Conservation (phyloP, 768 basidiomycete genomes). For the Mycena belliarum region DNA sequence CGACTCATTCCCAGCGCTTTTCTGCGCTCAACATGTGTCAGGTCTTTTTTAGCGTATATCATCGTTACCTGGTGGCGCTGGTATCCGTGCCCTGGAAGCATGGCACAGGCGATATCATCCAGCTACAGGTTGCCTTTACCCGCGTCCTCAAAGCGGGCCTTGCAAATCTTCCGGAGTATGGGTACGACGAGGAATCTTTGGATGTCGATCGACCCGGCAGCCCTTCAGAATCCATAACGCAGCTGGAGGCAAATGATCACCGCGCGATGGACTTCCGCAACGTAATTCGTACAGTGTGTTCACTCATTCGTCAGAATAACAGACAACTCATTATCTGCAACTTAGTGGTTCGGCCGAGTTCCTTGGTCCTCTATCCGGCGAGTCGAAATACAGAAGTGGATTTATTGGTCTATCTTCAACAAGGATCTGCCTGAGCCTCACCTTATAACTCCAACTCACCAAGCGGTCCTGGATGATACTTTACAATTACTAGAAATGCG, state of each 20-base stretch:
- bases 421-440: slow-evolving; percentile 56
- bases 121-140: slow-evolving; percentile 59
- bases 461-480: slow-evolving; percentile 56
- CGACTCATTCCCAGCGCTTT: background rate
- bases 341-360: slow-evolving; percentile 68
- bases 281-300: slow-evolving; percentile 55
- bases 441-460: slow-evolving; percentile 46
- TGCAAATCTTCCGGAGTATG: slow-evolving; percentile 50
- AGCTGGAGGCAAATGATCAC: slow-evolving; percentile 63
- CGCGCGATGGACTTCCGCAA: slow-evolving; percentile 75
- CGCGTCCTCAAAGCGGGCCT: slow-evolving; percentile 71
- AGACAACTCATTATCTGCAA: background rate
- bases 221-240: slow-evolving; percentile 58
- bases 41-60: slow-evolving; percentile 72
- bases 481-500: slow-evolving; percentile 70
- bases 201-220: slow-evolving; percentile 53
- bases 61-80: slow-evolving; percentile 49
- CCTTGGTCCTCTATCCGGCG: slow-evolving; percentile 72
- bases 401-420: slow-evolving; percentile 85
- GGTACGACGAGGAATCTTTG: slow-evolving; percentile 57
- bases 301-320: slow-evolving; percentile 12
- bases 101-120: slow-evolving; percentile 43
- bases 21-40: background rate
- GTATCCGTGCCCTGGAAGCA: slow-evolving; percentile 49
- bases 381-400: slow-evolving; percentile 68